These are phyloP conservation scores for Fusarium decemcellulare DNA, from an alignment of 2,329 filamentous ascomycete species.

Conservation along the genomic window DNA sequence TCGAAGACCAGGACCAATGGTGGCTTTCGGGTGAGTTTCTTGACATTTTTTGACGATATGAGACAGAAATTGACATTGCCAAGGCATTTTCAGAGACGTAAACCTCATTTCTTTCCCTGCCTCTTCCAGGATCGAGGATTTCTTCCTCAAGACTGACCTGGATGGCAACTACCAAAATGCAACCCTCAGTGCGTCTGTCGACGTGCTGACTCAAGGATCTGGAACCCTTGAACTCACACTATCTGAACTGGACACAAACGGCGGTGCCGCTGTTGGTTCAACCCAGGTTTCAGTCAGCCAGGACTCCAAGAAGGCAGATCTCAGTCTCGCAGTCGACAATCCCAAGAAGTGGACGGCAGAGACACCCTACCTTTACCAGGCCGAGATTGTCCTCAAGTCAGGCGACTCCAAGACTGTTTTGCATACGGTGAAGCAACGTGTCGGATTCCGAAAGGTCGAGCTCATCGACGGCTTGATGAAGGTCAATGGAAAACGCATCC, in stretches of 20 bases:
- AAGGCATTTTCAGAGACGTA: constrained; percentile 76
- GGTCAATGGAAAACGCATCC: constrained; percentile 74
- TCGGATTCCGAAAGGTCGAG: constrained; percentile 77
- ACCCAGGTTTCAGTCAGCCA: constrained; percentile 44
- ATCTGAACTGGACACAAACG: constrained; percentile 51
- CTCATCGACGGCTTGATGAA: constrained; percentile 73
- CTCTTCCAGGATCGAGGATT: constrained; percentile 69
- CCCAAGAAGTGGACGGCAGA: constrained; percentile 79
- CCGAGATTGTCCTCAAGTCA: constrained; percentile 67
- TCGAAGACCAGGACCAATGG: constrained; percentile 81
- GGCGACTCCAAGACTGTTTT: constrained; percentile 51
- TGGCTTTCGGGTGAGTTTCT: constrained; percentile 72
- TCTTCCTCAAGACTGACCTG: constrained; percentile 69
- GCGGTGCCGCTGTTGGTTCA: constrained; percentile 53
- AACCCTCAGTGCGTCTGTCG: constrained; percentile 60
- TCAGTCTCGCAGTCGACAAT: constrained; percentile 61
- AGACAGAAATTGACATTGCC: constrained; percentile 51
- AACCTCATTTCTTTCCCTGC: constrained; percentile 70
- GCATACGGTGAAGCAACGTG: constrained; percentile 62
- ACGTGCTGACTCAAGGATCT: constrained; percentile 53
- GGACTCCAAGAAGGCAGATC: constrained; percentile 54
- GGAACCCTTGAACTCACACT: constrained; percentile 60
- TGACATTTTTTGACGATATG: constrained; percentile 62
- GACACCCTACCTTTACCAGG: constrained; percentile 71
- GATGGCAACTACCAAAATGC: constrained; percentile 67